Evolutionary conservation across 768 basidiomycete species (phyloP).

Genomic region (Boletus rubescentipes): DNA sequence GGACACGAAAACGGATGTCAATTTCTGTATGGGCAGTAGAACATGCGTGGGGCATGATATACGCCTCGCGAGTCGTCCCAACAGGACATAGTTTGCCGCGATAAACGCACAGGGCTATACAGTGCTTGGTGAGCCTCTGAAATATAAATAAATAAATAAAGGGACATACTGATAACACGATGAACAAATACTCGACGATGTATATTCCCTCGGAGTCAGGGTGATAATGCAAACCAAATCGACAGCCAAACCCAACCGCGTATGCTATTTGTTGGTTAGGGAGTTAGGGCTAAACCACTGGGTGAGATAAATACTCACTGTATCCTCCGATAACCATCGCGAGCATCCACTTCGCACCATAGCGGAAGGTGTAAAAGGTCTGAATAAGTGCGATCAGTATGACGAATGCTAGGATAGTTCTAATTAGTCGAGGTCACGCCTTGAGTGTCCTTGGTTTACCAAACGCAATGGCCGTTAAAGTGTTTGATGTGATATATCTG

Average conservation of each 20-base stretch:
- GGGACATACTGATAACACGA: constrained; percentile 50
- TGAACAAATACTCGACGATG: constrained; percentile 57
- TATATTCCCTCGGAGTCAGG: constrained; percentile 54
- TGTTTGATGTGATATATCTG: constrained; percentile 55
- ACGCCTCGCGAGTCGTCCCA: constrained; percentile 57
- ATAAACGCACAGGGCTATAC: constrained; percentile 72
- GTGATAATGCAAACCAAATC: constrained; percentile 53
- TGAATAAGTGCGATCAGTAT: constrained; percentile 44
- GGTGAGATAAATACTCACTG: constrained; percentile 35
- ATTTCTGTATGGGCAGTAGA: constrained; percentile 44
- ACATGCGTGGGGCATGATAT: constrained; percentile 49
- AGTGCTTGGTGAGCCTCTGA: not conserved
- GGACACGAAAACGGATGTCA: constrained; percentile 58
- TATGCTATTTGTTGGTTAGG: constrained; percentile 41
- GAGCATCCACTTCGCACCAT: constrained; percentile 58
- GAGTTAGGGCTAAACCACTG: not conserved
- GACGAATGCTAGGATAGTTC: constrained; percentile 28
- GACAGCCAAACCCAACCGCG: constrained; percentile 52
- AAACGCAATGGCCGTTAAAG: constrained; percentile 49
- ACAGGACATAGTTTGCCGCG: constrained; percentile 63
- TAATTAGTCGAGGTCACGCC: not conserved
- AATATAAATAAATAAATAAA: constrained; percentile 10
- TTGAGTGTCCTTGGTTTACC: constrained; percentile 29
- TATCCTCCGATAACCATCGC: constrained; percentile 61
- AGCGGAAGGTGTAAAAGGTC: constrained; percentile 41